Evolutionary conservation across 2,329 filamentous ascomycete species (phyloP), one percentile per base, ranked within the genome.

Genomic region (Alternaria infectoria): DNA sequence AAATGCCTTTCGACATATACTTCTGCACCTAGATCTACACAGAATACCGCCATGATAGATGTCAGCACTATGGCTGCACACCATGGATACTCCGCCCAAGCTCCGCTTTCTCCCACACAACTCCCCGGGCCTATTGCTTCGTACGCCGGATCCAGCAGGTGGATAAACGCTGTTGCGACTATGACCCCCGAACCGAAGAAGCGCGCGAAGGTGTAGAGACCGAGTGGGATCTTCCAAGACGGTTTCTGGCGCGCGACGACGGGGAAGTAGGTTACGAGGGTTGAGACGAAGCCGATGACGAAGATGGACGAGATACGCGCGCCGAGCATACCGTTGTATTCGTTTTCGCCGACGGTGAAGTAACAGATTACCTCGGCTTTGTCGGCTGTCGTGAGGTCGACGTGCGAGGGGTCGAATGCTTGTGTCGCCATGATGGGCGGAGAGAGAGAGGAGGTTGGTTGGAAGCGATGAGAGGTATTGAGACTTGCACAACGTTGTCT

Each of bases 181-280:
- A 61, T 61, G 8, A 57, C 52, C 2, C 58, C 58, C 8, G 58
- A 57, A 25, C 52, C 58, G 44, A 61, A 61, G 58, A 61, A 61
- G 25, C 52, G 58, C 1, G 58, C 58, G 2, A 61, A 61, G 3
- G 58, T 61, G 32, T 61, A 57, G 5, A 57, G 44, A 4, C 58
- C 52, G 8, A 50, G n/a, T 4, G 52, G 51, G 4, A 61, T 61
- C 5, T 51, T 61, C 52, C 58, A 61, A n/a, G 17, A 17, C 5
- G 58, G 32, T 21, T 45, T 57, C 43, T 40, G 19, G 7, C 52
- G 44, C 13, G 58, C 52, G 7, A 57, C 28, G 4, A 61, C 52
- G 10, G 58, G 58, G 19, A 61, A 61, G 58, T 26, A 61, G 6
- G 58, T 57, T 17, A 36, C 45, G 11, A 45, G 11, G 6, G 52